These are phyloP conservation scores for Pestalotiopsis fici DNA, from an alignment of 2,329 filamentous ascomycete genomes.

Conservation along the genomic window DNA sequence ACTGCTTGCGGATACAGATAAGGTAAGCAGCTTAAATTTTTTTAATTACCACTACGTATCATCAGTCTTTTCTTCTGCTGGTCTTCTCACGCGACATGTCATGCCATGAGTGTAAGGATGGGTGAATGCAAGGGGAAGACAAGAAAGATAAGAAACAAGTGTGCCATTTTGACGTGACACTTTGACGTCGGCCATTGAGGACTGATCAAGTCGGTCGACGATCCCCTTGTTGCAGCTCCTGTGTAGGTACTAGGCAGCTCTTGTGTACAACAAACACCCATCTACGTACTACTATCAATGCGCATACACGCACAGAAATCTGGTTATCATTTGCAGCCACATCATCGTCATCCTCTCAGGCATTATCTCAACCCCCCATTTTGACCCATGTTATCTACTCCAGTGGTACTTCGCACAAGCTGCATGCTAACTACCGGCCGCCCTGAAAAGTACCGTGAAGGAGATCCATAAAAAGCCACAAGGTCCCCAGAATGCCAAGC, in stretches of 20 bases:
- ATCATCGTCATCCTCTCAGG: neutral
- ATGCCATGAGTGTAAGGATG: neutral
- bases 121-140: neutral
- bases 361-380: neutral
- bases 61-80: neutral
- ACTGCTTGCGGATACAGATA: neutral
- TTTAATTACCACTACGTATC: neutral
- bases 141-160: neutral
- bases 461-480: constrained; percentile 1
- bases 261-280: no score
- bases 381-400: neutral
- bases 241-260: no score
- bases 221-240: no score
- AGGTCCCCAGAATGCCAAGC: neutral
- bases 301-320: no score
- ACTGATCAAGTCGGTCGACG: no score
- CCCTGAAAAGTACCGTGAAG: neutral
- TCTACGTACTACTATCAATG: no score
- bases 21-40: neutral
- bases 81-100: neutral
- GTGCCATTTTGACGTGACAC: no score
- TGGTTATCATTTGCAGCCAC: no score
- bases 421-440: neutral
- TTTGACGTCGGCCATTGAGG: no score
- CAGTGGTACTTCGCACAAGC: neutral